A percentile compares a stretch with the other conserved stretches of the same genome.
Conservation (phyloP, 139 green algal genomes). For the Microglena sp. region DNA sequence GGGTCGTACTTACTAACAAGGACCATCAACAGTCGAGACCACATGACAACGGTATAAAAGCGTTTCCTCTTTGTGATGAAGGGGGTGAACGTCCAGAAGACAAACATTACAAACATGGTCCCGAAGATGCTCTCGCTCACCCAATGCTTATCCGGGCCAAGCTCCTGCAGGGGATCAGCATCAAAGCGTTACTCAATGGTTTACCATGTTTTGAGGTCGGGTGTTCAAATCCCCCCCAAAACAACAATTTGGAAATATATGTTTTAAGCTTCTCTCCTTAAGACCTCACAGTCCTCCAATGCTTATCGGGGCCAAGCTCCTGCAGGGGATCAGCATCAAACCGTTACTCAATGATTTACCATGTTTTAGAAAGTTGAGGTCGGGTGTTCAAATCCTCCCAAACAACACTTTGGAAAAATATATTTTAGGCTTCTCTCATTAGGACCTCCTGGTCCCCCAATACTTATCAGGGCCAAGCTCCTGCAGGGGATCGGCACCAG, state of each 20-base stretch:
- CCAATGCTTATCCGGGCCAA: constrained; percentile 63
- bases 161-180: constrained; percentile 46
- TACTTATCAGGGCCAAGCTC: constrained; percentile 60
- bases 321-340: no score
- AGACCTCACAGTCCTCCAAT: no score
- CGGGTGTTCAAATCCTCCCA: no score
- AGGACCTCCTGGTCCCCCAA: constrained; percentile 76
- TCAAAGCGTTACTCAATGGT: no score
- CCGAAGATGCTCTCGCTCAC: constrained; percentile 76
- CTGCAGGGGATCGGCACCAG: constrained; percentile 30
- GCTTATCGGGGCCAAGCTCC: no score
- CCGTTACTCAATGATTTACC: no score
- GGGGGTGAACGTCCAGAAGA: constrained; percentile 79
- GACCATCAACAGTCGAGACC: constrained; percentile 65
- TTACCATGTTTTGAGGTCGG: background rate
- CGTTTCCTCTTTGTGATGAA: constrained; percentile 65
- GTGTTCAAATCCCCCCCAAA: background rate
- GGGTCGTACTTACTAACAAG: constrained; percentile 21
- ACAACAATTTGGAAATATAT: background rate
- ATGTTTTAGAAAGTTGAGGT: no score
- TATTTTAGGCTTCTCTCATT: no score
- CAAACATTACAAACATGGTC: constrained; percentile 56
- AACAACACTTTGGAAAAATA: no score
- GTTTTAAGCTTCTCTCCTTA: no score
- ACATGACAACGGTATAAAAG: constrained; percentile 86